Evolutionary conservation across 768 basidiomycete species (phyloP).

Genomic region (Sistotremastrum niveocremeum): DNA sequence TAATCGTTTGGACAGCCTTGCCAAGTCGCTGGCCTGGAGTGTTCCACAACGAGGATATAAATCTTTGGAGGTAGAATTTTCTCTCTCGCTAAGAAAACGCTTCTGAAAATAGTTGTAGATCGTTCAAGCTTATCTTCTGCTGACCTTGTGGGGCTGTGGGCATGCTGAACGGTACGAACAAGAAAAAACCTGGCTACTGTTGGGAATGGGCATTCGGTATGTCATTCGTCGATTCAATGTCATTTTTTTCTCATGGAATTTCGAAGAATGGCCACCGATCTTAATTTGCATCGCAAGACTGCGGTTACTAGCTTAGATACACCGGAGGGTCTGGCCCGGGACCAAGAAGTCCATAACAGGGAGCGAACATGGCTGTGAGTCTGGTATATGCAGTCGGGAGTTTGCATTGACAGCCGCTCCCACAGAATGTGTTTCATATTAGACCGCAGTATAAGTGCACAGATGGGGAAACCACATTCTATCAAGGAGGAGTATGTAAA

Average conservation of each 20-base stretch:
- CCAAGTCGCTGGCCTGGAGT: slow-evolving; percentile 77
- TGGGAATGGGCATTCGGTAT: slow-evolving; percentile 77
- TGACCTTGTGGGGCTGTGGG: slow-evolving; percentile 83
- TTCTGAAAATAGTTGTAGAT: slow-evolving; percentile 31
- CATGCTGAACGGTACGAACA: slow-evolving; percentile 95
- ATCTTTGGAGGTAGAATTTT: slow-evolving; percentile 44
- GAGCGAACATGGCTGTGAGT: slow-evolving; percentile 80
- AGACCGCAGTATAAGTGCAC: slow-evolving; percentile 83
- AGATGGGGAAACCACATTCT: slow-evolving; percentile 92
- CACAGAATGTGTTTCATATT: slow-evolving; percentile 54
- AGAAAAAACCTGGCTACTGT: slow-evolving; percentile 82
- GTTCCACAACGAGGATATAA: slow-evolving; percentile 83
- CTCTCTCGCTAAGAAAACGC: neutral
- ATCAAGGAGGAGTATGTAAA: slow-evolving; percentile 81
- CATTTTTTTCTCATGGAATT: slow-evolving; percentile 5
- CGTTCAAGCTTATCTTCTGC: slow-evolving; percentile 86
- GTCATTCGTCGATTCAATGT: slow-evolving; percentile 12
- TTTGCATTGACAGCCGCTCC: neutral
- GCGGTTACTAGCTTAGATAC: slow-evolving; percentile 44
- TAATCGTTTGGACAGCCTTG: slow-evolving; percentile 61
- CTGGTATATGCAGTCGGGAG: slow-evolving; percentile 1
- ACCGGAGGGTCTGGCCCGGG: slow-evolving; percentile 67
- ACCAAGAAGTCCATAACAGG: slow-evolving; percentile 81
- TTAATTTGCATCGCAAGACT: slow-evolving; percentile 89
- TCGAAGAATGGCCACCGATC: slow-evolving; percentile 82